Conservation (phyloP, 192 early-diverging fungal species). For the Coemansia sp. region DNA sequence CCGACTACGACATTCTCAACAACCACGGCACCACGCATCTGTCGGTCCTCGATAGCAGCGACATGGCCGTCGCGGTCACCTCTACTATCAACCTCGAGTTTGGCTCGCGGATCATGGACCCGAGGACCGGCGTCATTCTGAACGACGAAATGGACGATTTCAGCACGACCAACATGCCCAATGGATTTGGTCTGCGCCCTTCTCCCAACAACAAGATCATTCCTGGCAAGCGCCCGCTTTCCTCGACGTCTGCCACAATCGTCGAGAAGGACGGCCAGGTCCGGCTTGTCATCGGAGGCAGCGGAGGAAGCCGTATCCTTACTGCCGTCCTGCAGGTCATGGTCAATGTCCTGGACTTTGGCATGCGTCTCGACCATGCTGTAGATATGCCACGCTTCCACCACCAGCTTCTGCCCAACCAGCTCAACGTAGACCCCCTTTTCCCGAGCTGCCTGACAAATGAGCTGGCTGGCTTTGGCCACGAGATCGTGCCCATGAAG, state of each 20-base stretch:
- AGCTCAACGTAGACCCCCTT: constrained; percentile 54
- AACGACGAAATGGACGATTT: constrained; percentile 99
- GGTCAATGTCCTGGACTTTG: constrained; percentile 72
- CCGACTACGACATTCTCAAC: constrained; percentile 69
- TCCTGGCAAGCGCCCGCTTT: constrained; percentile 81
- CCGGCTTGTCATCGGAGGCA: constrained; percentile 77
- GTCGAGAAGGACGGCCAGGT: constrained; percentile 53
- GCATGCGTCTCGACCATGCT: constrained; percentile 63
- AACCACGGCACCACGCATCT: constrained; percentile 92
- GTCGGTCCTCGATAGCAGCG: constrained; percentile 70
- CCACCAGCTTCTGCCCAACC: constrained; percentile 87
- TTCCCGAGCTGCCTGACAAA: constrained; percentile 28
- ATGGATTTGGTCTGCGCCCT: constrained; percentile 77
- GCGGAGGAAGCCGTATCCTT: constrained; percentile 83
- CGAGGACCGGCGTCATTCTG: constrained; percentile 79
- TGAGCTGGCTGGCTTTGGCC: constrained; percentile 44
- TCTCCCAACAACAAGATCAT: constrained; percentile 77
- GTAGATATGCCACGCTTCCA: constrained; percentile 75
- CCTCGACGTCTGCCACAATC: constrained; percentile 54
- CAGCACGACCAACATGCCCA: constrained; percentile 67
- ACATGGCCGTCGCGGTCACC: constrained; percentile 79
- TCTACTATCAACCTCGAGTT: constrained; percentile 89
- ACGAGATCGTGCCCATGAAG: constrained; percentile 36
- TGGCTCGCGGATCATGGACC: constrained; percentile 85
- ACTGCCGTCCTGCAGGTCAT: constrained; percentile 73